A percentile compares a stretch with the other conserved stretches of the same genome.
Conservation (phyloP, 108 stramenopile species). For the Epipyxis sp. region DNA sequence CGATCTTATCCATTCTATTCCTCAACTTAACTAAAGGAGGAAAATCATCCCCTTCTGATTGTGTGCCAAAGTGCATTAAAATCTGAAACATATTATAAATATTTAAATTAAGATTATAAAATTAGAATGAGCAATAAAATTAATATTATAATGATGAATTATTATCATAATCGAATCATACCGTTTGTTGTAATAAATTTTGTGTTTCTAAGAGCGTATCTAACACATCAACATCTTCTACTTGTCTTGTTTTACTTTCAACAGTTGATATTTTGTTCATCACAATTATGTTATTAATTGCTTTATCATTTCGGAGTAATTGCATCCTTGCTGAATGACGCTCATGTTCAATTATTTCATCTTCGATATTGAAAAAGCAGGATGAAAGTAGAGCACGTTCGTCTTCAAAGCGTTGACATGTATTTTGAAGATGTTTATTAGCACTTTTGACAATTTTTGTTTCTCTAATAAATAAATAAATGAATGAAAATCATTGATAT, state of each 20-base stretch:
- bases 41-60: not conserved
- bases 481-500: not conserved
- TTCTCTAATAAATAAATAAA: conserved; percentile 15
- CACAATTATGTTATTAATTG: not conserved
- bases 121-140: not conserved
- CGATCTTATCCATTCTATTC: not conserved
- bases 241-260: not conserved
- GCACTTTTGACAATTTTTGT: conserved; percentile 7
- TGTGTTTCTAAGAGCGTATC: conserved; percentile 13
- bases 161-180: not conserved
- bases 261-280: not conserved
- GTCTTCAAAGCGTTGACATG: conserved; percentile 22
- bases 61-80: conserved; percentile 11
- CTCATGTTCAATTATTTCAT: conserved; percentile 11
- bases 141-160: too few species aligned
- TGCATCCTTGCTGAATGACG: conserved; percentile 5
- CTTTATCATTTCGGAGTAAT: not conserved
- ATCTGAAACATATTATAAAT: not conserved
- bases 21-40: not conserved
- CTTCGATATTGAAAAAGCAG: conserved; percentile 13
- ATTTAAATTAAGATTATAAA: not conserved
- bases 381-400: not conserved
- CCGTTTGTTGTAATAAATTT: not conserved
- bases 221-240: not conserved
- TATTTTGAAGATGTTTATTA: conserved; percentile 22